phyloP scores from a whole-genome alignment of 257 asterid species.

The Fraxinus quadrangulata region DNA sequence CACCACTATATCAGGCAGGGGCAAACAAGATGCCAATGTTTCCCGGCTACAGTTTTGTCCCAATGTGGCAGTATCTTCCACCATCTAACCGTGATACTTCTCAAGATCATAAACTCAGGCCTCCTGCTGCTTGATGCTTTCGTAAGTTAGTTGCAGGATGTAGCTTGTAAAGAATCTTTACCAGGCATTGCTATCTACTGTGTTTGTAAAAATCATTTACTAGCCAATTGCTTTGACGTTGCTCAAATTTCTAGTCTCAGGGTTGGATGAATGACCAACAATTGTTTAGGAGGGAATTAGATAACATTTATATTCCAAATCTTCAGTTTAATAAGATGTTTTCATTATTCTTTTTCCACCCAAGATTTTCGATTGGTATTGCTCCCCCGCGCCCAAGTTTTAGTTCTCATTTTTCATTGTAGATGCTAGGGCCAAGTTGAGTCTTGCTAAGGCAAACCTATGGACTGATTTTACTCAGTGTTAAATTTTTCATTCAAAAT shows the following conservation, averaged over 20 bases:
- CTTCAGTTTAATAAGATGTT: not conserved
- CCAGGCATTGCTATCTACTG: not conserved
- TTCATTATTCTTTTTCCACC: not conserved
- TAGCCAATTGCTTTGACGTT: conserved; percentile 1
- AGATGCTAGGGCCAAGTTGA: too few relatives aligned
- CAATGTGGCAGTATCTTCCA: conserved; percentile 60
- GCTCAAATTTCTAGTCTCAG: not conserved
- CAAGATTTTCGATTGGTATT: not conserved
- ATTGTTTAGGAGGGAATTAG: conserved; percentile 5
- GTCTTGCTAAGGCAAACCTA: too few relatives aligned
- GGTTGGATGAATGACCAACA: conserved; percentile 3
- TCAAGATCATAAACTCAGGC: conserved; percentile 52
- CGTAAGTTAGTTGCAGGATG: not conserved
- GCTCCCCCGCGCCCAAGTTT: not conserved
- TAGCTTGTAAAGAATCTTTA: conserved; percentile 1
- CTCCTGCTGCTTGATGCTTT: conserved; percentile 52
- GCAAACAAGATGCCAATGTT: conserved; percentile 48
- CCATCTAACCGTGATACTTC: conserved; percentile 48
- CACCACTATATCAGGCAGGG: conserved; percentile 39
- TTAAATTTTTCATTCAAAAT: too few relatives aligned
- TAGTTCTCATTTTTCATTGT: not conserved
- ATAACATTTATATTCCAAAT: not conserved
- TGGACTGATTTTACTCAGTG: too few relatives aligned
- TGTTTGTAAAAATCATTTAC: conserved; percentile 26
- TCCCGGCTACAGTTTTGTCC: conserved; percentile 49